A percentile compares a stretch with the other conserved stretches of the same genome.
These are phyloP conservation scores for Candida ulmi DNA, from an alignment of 805 yeast genomes.

Conservation along the genomic window DNA sequence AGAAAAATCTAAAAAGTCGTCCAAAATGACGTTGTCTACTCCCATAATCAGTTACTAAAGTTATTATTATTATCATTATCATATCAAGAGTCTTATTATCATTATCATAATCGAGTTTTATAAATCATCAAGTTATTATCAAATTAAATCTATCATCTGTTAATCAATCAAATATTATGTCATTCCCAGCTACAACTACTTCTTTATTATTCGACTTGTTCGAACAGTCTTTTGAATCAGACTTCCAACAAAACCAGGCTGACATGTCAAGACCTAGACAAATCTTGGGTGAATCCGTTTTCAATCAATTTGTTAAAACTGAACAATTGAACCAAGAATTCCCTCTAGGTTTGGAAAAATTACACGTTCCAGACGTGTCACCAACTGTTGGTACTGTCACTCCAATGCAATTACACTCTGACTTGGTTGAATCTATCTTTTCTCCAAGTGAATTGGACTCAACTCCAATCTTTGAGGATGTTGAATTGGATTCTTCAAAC, in stretches of 20 bases:
- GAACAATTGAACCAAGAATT: constrained; percentile 15
- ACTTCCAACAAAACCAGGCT: constrained; percentile 4
- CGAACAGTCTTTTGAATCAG: constrained; percentile 16
- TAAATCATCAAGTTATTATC: constrained; percentile 4
- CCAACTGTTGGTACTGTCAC: constrained; percentile 31
- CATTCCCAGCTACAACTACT: constrained; percentile 1
- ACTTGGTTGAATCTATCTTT: constrained; percentile 55
- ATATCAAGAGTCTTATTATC: too few species aligned
- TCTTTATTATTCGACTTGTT: constrained; percentile 22
- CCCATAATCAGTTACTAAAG: background rate
- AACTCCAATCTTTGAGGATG: constrained; percentile 54
- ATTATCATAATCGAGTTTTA: background rate
- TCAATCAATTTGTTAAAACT: constrained; percentile 19
- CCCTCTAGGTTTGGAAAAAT: constrained; percentile 18
- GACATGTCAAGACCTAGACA: constrained; percentile 19
- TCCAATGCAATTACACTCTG: constrained; percentile 51
- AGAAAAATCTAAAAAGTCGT: constrained; percentile 11
- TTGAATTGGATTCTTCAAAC: constrained; percentile 32
- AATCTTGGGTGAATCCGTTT: constrained; percentile 25
- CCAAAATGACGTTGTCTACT: constrained; percentile 22
- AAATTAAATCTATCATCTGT: constrained; percentile 1
- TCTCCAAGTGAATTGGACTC: constrained; percentile 40
- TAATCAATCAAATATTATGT: background rate
- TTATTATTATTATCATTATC: constrained; percentile 3
- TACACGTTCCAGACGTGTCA: constrained; percentile 19